Evolutionary conservation across 1,284 basidiomycete species (phyloP).

Genomic region (Boletus mariae): DNA sequence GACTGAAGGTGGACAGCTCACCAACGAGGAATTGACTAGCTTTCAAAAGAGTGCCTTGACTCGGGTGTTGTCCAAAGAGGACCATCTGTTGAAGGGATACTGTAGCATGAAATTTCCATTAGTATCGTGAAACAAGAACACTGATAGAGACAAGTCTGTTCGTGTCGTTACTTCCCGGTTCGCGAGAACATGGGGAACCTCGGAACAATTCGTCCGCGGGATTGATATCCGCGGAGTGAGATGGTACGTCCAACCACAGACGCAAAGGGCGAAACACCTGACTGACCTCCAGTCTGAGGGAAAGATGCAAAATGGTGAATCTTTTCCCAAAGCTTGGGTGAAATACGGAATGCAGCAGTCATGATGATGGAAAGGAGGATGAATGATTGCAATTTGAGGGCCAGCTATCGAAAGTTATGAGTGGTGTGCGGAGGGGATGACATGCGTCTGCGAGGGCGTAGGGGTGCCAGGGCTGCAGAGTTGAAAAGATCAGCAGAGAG

Average conservation of each 20-base stretch:
- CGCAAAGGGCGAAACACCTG: slow-evolving; percentile 25
- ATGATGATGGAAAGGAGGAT: slow-evolving; percentile 48
- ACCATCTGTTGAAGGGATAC: slow-evolving; percentile 36
- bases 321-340: slow-evolving; percentile 83
- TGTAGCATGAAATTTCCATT: slow-evolving; percentile 5
- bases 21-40: slow-evolving; percentile 31
- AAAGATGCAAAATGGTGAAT: slow-evolving; percentile 94
- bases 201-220: not conserved
- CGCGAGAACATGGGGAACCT: not conserved
- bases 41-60: slow-evolving; percentile 30
- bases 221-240: slow-evolving; percentile 1
- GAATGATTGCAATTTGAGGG: slow-evolving; percentile 46
- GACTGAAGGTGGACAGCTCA: slow-evolving; percentile 4
- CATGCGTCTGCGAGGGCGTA: slow-evolving; percentile 24
- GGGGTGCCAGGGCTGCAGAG: slow-evolving; percentile 21
- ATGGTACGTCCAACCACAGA: not conserved
- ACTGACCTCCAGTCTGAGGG: slow-evolving; percentile 83
- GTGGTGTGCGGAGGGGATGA: slow-evolving; percentile 6
- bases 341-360: slow-evolving; percentile 59
- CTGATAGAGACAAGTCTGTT: not conserved
- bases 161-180: not conserved
- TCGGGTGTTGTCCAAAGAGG: slow-evolving; percentile 32
- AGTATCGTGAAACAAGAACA: slow-evolving; percentile 6
- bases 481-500: not conserved
- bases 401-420: slow-evolving; percentile 16